phyloP scores from a whole-genome alignment of 441 rosid species.

The Adansonia rubrostipa region DNA sequence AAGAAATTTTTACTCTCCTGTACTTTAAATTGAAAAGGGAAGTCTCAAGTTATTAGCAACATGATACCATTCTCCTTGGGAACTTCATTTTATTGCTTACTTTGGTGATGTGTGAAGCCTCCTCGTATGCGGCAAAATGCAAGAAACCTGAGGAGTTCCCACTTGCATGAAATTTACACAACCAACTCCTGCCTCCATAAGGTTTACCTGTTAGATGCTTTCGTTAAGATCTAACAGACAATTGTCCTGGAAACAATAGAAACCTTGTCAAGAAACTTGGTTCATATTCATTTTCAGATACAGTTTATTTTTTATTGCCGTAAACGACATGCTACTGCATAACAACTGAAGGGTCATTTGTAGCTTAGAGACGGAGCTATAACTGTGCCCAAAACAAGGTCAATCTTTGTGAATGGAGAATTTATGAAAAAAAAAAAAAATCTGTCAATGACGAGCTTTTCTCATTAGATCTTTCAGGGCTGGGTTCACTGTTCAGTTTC shows the following conservation, averaged over 20 bases:
- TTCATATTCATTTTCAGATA: not conserved
- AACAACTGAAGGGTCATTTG: not conserved
- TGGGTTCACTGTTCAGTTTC: too few species aligned
- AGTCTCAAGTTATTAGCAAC: not conserved
- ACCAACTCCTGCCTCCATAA: constrained; percentile 1
- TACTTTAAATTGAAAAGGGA: not conserved
- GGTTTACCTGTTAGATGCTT: not conserved
- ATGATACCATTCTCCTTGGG: not conserved
- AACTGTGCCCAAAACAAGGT: not conserved
- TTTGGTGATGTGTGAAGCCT: not conserved
- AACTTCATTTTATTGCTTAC: not conserved
- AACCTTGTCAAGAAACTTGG: not conserved
- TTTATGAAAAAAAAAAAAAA: not conserved
- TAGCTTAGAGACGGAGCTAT: not conserved
- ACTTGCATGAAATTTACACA: constrained; percentile 15
- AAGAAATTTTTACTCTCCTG: not conserved
- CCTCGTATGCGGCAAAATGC: not conserved
- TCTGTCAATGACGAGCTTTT: not conserved
- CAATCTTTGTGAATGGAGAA: not conserved
- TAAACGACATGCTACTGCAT: not conserved
- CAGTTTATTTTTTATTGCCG: not conserved
- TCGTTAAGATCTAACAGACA: not conserved
- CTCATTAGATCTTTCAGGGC: not conserved
- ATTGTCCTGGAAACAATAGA: constrained; percentile 7
- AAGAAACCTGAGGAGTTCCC: constrained; percentile 5